A percentile compares a stretch with the other conserved stretches of the same genome.
phyloP scores from a whole-genome alignment of 2,329 filamentous ascomycete species.

The Didymella glomerata region DNA sequence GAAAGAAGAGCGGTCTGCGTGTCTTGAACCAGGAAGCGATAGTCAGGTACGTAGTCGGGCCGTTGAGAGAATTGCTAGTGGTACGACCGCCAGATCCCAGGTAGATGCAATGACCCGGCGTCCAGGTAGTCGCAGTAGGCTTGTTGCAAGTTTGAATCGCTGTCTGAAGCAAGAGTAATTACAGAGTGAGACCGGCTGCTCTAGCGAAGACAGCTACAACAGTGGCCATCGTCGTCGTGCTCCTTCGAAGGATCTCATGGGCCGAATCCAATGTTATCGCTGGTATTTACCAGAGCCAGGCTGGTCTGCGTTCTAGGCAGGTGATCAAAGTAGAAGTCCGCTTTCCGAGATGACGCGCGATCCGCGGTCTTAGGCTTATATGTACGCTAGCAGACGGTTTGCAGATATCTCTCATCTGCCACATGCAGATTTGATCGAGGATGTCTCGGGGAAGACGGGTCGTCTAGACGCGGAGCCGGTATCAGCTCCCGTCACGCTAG shows the following conservation, averaged over 20 bases:
- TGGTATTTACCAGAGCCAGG: not conserved
- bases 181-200: not conserved
- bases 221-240: not conserved
- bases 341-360: not conserved
- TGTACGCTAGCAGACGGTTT: not conserved
- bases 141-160: not conserved
- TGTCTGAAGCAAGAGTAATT: not conserved
- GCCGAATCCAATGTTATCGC: not conserved
- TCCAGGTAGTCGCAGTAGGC: not conserved
- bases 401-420: conserved; percentile 4
- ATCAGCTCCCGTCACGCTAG: conserved; percentile 10
- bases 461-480: conserved; percentile 13
- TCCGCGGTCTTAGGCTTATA: not conserved
- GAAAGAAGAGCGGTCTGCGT: conserved; percentile 13
- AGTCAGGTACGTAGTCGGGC: conserved; percentile 8
- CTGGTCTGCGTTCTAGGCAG: not conserved
- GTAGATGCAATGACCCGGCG: conserved; percentile 2
- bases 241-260: not conserved
- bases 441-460: conserved; percentile 17
- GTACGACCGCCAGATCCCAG: conserved; percentile 2
- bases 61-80: not conserved
- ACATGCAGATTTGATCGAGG: conserved; percentile 5
- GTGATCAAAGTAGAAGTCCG: not conserved
- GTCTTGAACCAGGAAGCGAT: not conserved
- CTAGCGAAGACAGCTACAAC: not conserved